Conservation (phyloP, 208 protist species). For the Perkinsela sp. region DNA sequence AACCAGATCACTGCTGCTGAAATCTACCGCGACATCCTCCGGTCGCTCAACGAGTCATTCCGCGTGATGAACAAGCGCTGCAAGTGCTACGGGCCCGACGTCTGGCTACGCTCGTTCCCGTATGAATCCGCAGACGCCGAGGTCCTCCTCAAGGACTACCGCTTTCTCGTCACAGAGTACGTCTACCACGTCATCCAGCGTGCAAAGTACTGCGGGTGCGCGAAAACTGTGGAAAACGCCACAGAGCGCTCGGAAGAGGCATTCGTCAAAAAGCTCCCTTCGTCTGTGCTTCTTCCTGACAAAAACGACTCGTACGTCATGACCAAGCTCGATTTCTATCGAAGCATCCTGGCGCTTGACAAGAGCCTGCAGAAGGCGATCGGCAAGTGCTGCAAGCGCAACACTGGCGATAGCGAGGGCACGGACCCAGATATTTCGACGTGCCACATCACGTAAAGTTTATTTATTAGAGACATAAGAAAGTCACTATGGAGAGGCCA, state of each 20-base stretch:
- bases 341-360: background rate
- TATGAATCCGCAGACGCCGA: background rate
- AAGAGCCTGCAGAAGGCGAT: background rate
- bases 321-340: background rate
- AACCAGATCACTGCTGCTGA: background rate
- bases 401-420: background rate
- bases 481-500: no score
- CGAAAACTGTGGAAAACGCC: background rate
- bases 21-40: background rate
- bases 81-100: background rate
- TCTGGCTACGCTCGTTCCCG: background rate
- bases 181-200: background rate
- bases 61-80: background rate
- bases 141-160: background rate
- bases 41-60: background rate
- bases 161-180: background rate
- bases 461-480: no score
- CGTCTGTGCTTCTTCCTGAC: background rate
- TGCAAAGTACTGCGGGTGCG: background rate
- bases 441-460: background rate
- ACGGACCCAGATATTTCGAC: background rate
- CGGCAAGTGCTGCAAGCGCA: background rate
- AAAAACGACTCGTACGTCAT: background rate
- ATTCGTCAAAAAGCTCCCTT: background rate
- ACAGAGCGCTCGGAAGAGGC: background rate